Conservation (phyloP, 169 alveolate genomes). For the Plasmodium vinckei region DNA sequence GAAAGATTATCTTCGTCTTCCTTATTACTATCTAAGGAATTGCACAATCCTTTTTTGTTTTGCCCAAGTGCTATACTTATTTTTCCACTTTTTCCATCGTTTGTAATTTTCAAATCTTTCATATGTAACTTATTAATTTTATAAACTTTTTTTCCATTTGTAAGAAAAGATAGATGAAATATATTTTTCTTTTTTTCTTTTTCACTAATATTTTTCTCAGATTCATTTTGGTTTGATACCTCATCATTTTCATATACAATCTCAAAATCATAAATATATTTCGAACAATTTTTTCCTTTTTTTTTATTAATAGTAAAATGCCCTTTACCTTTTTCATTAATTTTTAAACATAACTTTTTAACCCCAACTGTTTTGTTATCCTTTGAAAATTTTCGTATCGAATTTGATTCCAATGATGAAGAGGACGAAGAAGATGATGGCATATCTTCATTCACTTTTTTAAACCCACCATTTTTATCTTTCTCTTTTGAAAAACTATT, state of each 20-base stretch:
- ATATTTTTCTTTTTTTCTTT: not conserved
- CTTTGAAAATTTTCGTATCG: not conserved
- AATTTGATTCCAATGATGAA: not conserved
- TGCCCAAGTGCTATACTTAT: no score
- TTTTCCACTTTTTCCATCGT: no score
- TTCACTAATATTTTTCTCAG: not conserved
- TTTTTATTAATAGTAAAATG: conserved; percentile 3
- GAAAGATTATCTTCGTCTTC: not conserved
- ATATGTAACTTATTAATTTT: conserved; percentile 18
- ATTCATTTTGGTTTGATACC: not conserved
- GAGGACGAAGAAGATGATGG: not conserved
- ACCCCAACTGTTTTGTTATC: not conserved
- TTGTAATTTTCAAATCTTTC: not conserved
- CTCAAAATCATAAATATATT: conserved; percentile 18
- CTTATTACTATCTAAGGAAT: not conserved
- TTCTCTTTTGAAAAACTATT: not conserved
- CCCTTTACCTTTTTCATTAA: conserved; percentile 55
- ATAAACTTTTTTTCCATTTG: conserved; percentile 19
- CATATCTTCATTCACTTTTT: not conserved
- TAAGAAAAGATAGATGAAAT: conserved; percentile 35
- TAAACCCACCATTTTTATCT: not conserved
- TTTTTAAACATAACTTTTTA: conserved; percentile 32
- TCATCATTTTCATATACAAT: conserved; percentile 11
- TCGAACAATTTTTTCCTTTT: conserved; percentile 8
- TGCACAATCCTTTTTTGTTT: not conserved